Base-by-base conservation (phyloP, 805 yeast genomes). In the Wickerhamia fluorescens region DNA sequence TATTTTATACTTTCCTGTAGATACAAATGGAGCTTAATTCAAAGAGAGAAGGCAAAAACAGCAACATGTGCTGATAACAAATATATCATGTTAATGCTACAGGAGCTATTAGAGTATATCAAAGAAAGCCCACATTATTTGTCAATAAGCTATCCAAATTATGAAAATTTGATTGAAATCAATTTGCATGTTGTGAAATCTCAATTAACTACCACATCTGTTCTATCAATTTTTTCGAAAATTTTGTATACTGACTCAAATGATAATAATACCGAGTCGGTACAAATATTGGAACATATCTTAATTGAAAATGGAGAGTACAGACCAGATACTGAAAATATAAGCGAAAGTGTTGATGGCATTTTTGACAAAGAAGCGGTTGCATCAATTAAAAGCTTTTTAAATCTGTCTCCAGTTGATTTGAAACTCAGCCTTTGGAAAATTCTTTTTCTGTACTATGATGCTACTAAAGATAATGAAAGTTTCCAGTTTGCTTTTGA, bases 391-490 rank as follows among this genome's bases (percentile, higher is more conserved):
- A 60, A 66, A 14, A 51, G 59, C 8, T 85, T 89, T 45, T 59
- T 92, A 10, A 54, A 61, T 3, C 61, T 59, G 8, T 75, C 94
- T 0, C 73, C 92, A 0, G 58, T 80, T 14, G 78, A 73, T 14
- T 67, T 86, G 47, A 73, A 72, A 32, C 56, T 87, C 21, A 77
- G 78, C 30, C 54, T 92, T 3, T 88, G 96, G 94, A 73, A 72
- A 18, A 66, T 80, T 14, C 57, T 88, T 11, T 65, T 85, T 27
- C 73, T 69, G 37, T 68, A 68, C 31, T 83, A 80, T 41, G 47
- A 44, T 14, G 47, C 43, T 6, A 42, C 39, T 10, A 28, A 37
- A 6, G 37, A 47, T 14, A 23, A 53, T 2, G 50, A 51, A 0
- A 61, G 66, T 14, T 62, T 68, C 19, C 59, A 66, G 22, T 40